Conservation (phyloP, 176 grass and related monocot species). For the Ensete ventricosum region DNA sequence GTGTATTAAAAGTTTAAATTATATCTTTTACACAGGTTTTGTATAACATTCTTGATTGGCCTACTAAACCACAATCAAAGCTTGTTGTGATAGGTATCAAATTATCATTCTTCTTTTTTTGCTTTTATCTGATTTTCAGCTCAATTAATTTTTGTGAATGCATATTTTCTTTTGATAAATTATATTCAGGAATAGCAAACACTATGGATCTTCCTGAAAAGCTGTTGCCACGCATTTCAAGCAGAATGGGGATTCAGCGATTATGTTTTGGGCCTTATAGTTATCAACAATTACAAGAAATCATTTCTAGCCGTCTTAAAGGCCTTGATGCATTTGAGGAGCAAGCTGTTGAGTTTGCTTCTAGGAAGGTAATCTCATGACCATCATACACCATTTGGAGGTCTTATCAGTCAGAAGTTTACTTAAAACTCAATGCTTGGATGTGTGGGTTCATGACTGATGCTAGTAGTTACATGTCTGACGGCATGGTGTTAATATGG, state of each 20-base stretch:
- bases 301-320: slow-evolving; percentile 75
- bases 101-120: slow-evolving; percentile 4
- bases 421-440: too few relatives aligned
- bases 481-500: too few relatives aligned
- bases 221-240: slow-evolving; percentile 84
- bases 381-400: background rate
- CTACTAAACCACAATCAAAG: slow-evolving; percentile 76
- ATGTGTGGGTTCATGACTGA: too few relatives aligned
- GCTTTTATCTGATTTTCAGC: slow-evolving; percentile 21
- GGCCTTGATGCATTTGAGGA: slow-evolving; percentile 88
- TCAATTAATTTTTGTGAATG: slow-evolving; percentile 26
- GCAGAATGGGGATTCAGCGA: slow-evolving; percentile 93
- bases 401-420: too few relatives aligned
- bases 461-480: too few relatives aligned
- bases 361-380: slow-evolving; percentile 57
- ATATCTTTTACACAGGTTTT: slow-evolving; percentile 54
- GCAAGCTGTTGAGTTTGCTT: slow-evolving; percentile 95
- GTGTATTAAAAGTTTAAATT: slow-evolving; percentile 20
- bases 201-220: slow-evolving; percentile 99
- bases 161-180: slow-evolving; percentile 21
- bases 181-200: slow-evolving; percentile 80
- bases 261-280: slow-evolving; percentile 90
- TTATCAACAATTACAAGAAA: slow-evolving; percentile 77
- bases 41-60: slow-evolving; percentile 99
- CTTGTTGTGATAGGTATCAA: slow-evolving; percentile 74